Conservation (phyloP, 1,139 yeast species). For the Yamadazyma trypodendri region DNA sequence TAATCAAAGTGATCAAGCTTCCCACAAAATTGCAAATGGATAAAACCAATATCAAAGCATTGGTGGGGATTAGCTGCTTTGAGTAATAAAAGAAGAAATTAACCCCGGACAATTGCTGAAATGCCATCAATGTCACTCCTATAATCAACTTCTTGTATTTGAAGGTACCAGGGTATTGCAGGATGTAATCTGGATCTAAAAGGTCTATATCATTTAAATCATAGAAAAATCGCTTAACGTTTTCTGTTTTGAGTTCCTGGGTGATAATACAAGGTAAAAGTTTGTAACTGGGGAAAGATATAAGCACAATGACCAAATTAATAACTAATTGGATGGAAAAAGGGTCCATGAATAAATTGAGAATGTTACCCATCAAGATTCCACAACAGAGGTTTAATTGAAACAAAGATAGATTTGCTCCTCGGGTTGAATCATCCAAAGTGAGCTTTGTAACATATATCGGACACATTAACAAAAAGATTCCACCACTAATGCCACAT, state of each 20-base stretch:
- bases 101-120: conserved; percentile 37
- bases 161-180: background rate
- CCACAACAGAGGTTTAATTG: conserved; percentile 24
- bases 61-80: conserved; percentile 18
- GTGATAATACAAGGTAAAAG: conserved; percentile 8
- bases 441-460: conserved; percentile 24
- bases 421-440: conserved; percentile 15
- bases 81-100: conserved; percentile 36
- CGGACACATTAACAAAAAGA: conserved; percentile 26
- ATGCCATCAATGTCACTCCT: conserved; percentile 24
- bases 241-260: conserved; percentile 7
- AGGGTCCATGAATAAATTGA: conserved; percentile 11
- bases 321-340: conserved; percentile 7
- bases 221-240: conserved; percentile 6
- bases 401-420: conserved; percentile 22
- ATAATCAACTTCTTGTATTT: conserved; percentile 10
- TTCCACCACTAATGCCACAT: conserved; percentile 28
- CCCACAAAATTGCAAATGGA: conserved; percentile 14
- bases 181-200: background rate
- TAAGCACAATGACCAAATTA: conserved; percentile 7
- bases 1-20: conserved; percentile 8
- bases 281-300: conserved; percentile 5
- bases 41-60: conserved; percentile 7
- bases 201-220: background rate
- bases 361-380: conserved; percentile 22